These are phyloP conservation scores for Rubia tinctorum DNA, from an alignment of 305 asterid species.

Conservation along the genomic window DNA sequence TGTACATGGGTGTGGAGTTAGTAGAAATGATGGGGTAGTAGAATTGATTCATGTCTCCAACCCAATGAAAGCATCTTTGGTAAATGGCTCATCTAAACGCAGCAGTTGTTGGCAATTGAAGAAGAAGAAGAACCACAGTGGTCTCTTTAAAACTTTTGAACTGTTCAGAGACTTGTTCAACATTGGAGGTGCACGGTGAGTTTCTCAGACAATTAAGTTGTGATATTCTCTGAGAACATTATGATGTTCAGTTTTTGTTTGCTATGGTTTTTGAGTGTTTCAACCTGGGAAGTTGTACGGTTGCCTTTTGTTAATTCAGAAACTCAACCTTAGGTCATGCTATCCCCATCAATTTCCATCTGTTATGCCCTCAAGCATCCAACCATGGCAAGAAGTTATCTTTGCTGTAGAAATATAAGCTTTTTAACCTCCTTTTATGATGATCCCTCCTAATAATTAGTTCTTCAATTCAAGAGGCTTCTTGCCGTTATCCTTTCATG, in stretches of 20 bases:
- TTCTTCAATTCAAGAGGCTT: not conserved
- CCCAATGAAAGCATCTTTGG: not conserved
- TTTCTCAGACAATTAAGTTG: slow-evolving; percentile 22
- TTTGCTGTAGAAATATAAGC: not conserved
- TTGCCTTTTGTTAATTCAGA: slow-evolving; percentile 4
- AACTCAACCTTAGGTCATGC: not conserved
- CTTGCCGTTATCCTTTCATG: not conserved
- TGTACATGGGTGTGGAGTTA: not conserved
- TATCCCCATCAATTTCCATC: not conserved
- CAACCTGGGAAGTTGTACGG: not conserved
- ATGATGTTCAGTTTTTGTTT: slow-evolving; percentile 8
- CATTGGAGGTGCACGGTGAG: slow-evolving; percentile 21
- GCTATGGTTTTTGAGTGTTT: slow-evolving; percentile 8
- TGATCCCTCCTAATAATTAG: not conserved
- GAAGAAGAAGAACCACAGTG: slow-evolving; percentile 6
- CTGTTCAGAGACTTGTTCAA: slow-evolving; percentile 13
- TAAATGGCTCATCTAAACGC: slow-evolving; percentile 6
- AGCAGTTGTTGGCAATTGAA: not conserved
- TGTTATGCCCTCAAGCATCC: not conserved
- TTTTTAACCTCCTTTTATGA: not conserved
- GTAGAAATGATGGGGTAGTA: not conserved
- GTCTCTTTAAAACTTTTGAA: slow-evolving; percentile 1
- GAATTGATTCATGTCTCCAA: not conserved
- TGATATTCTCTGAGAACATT: slow-evolving; percentile 10
- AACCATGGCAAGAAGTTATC: slow-evolving; percentile 8